Evolutionary conservation across 106 monocot species (phyloP), one percentile per base, ranked within the genome.

Genomic region (Acorus gramineus): DNA sequence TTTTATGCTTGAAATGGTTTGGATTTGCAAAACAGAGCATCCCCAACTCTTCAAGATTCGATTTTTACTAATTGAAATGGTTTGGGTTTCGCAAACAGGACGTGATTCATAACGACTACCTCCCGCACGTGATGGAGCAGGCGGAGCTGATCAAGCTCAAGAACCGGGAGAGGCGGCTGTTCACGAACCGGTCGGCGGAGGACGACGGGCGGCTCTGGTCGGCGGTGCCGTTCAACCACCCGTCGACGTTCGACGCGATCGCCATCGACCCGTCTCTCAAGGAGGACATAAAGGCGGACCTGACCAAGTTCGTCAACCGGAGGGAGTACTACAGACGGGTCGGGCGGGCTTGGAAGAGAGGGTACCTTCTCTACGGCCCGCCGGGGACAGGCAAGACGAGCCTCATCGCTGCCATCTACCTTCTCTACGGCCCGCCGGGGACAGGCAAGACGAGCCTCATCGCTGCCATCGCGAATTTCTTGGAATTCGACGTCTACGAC

Each of bases 381-480:
- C 85, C 85, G 0, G 85, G 85, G 8, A 85, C 85, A 0, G 85
- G 85, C 42, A 85, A 85, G 69, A 78, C 81, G 5, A 81, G 72
- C 57, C 66, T 81, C 52, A 66, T 85, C 46, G 85, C 85, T 4
- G 85, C 85, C 67, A 85, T 85, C 8, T 85, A 85, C 66, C 69
- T 85, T 12, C 81, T 85, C 11, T 42, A 81, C 46, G 85, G 85
- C 9, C 85, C 78, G 12, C 85, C 85, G 0, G 85, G 85, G 8
- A 85, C 85, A 0, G 85, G 85, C 42, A 85, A 85, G 69, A 78
- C 81, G 5, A 81, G 72, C 57, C 66, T 81, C 52, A 66, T 85
- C 46, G 85, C 85, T 4, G 85, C 85, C 67, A 85, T 85, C 8
- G 85, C 85, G 4, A 85, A 85, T 62, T 62, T 77, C 47, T 81